Evolutionary conservation across 2,329 filamentous ascomycete species (phyloP).

Genomic region (Penicillium fuscoglaucum): DNA sequence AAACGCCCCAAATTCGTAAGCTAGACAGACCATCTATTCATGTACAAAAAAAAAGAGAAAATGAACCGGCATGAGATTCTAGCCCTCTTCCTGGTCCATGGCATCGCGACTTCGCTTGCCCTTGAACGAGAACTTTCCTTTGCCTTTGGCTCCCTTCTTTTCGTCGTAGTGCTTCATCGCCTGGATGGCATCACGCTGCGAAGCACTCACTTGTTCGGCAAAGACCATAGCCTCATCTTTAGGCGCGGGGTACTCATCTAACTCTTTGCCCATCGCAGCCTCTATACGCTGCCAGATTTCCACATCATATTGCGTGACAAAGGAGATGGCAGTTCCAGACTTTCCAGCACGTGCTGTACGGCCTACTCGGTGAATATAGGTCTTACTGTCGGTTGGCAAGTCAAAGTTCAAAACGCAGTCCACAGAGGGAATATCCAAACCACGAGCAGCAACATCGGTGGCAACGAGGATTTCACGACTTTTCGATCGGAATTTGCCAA

Average conservation of each 20-base stretch:
- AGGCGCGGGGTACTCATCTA: conserved; percentile 66
- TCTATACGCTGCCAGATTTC: conserved; percentile 82
- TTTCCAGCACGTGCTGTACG: conserved; percentile 86
- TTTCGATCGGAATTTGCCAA: conserved; percentile 84
- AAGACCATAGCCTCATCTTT: conserved; percentile 87
- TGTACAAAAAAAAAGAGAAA: conserved; percentile 2
- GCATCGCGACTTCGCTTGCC: conserved; percentile 59
- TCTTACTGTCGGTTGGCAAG: conserved; percentile 80
- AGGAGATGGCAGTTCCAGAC: conserved; percentile 69
- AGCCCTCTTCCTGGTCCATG: conserved; percentile 77
- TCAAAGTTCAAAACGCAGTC: conserved; percentile 86
- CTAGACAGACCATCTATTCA: conserved; percentile 12
- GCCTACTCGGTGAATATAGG: conserved; percentile 86
- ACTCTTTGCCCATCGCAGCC: conserved; percentile 73
- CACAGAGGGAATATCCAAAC: conserved; percentile 89
- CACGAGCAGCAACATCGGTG: conserved; percentile 89
- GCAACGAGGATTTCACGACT: conserved; percentile 82
- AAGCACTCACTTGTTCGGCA: conserved; percentile 63
- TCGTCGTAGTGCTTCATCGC: conserved; percentile 83
- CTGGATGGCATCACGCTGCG: conserved; percentile 73
- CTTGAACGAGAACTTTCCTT: conserved; percentile 50
- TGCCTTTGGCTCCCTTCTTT: conserved; percentile 55
- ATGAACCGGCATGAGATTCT: conserved; percentile 12
- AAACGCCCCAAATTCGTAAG: conserved; percentile 10
- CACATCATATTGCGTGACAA: conserved; percentile 87